A percentile compares a stretch with the other conserved stretches of the same genome.
Evolutionary conservation across 1,139 yeast species (phyloP).

Genomic region (Tardiomyces depauwii): DNA sequence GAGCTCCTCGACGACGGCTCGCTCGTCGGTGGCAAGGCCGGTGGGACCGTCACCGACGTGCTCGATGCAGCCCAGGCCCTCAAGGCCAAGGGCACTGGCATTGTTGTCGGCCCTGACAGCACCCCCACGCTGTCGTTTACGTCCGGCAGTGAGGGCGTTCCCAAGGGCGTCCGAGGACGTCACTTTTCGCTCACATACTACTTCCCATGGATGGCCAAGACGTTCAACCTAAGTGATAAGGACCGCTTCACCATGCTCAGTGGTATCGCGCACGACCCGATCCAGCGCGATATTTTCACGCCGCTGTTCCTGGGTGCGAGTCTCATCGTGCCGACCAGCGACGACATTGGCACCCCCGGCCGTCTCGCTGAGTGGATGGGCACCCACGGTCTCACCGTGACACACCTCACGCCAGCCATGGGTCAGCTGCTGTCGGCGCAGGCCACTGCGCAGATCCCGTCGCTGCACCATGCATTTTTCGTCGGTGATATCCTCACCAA

Average conservation of each 20-base stretch:
- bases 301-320: conserved; percentile 94
- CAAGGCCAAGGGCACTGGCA: conserved; percentile 59
- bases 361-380: conserved; percentile 96
- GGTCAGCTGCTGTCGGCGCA: conserved; percentile 95
- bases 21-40: conserved; percentile 32
- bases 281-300: conserved; percentile 97
- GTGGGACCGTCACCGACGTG: conserved; percentile 33
- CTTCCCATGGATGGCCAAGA: conserved; percentile 96
- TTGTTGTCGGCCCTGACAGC: conserved; percentile 94
- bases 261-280: conserved; percentile 99
- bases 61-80: conserved; percentile 36
- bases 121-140: conserved; percentile 95
- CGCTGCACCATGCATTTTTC: conserved; percentile 90
- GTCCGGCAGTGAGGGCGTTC: conserved; percentile 97
- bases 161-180: conserved; percentile 97
- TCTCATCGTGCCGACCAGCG: conserved; percentile 84
- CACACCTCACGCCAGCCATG: conserved; percentile 98
- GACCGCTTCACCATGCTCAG: conserved; percentile 95
- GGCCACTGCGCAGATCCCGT: conserved; percentile 81
- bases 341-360: conserved; percentile 98
- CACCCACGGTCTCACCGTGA: conserved; percentile 80
- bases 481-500: conserved; percentile 97
- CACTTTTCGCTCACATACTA: conserved; percentile 94
- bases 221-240: conserved; percentile 61
- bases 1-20: conserved; percentile 70